Base-by-base conservation (phyloP, 169 alveolate species). In the Plasmodium malariae region DNA sequence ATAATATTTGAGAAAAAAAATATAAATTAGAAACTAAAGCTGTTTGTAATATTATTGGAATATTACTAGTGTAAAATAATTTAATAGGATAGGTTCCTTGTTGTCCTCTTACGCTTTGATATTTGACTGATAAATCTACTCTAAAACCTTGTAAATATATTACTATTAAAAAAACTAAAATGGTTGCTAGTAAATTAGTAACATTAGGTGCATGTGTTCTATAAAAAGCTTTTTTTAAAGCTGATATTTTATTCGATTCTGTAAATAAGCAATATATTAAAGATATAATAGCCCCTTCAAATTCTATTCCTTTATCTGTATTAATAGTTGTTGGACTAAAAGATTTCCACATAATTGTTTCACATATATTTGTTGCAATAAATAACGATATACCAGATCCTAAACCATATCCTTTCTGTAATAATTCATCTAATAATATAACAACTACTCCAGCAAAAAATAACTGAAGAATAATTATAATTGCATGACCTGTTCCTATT, bases 351-450 rank as follows among this genome's bases (percentile, higher is more conserved):
- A 99, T 95, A 72, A 99, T 97, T 34, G 98, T 98, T 92, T 98
- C 99, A 93, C 99, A 99, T 60, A 99, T 98, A 94, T 99, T 99
- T 21, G 99, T 98, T 11, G 99, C 99, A 74, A 99, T 99, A 93
- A 99, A 99, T 43, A 99, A 97, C 2, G 99, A 99, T 80, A 99
- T 99, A 19, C 99, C 99, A 12, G 99, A 97, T 21, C 99, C 99
- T 83, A 99, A 94, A 48, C 99, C 99, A 93, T 99, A 98, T 34
- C 99, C 99, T 93, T 99, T 99, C 88, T 98, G 99, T 71, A 99
- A 94, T 80, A 98, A 96, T 88, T 99, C 99, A 92, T 99, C 99
- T 68, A 99, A 96, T 88, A 99, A 93, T 54, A 98, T 96, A 78
- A 99, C 99, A 30, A 99, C 98, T 43, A 98, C 98, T n/a, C 99